These are phyloP conservation scores for Serendipita sp. DNA, from an alignment of 1,284 basidiomycete species.

Conservation along the genomic window DNA sequence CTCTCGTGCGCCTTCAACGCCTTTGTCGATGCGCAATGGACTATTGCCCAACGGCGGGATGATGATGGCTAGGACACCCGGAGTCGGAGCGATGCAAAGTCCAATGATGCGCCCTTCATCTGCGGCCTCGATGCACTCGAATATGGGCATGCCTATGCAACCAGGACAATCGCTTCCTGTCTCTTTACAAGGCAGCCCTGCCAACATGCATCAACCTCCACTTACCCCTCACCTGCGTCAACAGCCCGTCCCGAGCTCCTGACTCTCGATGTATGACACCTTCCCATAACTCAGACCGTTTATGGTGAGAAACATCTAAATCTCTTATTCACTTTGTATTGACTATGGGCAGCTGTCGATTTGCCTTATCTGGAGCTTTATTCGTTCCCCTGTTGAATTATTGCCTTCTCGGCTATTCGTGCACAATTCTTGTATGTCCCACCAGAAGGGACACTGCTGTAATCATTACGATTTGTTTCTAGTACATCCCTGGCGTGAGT, in stretches of 20 bases:
- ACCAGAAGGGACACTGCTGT: background rate
- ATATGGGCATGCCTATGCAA: background rate
- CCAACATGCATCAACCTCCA: background rate
- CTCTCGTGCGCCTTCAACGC: conserved; percentile 1
- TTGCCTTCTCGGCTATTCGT: background rate
- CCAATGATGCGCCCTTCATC: conserved; percentile 4
- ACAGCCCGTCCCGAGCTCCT: background rate
- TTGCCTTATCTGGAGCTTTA: background rate
- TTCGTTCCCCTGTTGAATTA: background rate
- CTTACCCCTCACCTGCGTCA: background rate
- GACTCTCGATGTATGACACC: background rate
- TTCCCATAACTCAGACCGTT: background rate
- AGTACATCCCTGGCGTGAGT: background rate
- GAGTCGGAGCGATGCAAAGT: background rate
- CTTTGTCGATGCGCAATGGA: background rate
- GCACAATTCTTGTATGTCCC: conserved; percentile 4
- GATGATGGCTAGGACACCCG: conserved; percentile 1
- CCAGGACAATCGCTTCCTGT: background rate
- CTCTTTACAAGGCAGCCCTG: background rate
- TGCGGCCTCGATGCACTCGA: conserved; percentile 3
- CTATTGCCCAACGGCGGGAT: background rate
- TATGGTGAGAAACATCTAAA: background rate
- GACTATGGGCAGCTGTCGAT: background rate
- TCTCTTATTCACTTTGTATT: background rate
- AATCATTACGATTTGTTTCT: background rate